phyloP scores from a whole-genome alignment of 2,329 filamentous ascomycete genomes.

The Paracorniculantispora psalliotae region DNA sequence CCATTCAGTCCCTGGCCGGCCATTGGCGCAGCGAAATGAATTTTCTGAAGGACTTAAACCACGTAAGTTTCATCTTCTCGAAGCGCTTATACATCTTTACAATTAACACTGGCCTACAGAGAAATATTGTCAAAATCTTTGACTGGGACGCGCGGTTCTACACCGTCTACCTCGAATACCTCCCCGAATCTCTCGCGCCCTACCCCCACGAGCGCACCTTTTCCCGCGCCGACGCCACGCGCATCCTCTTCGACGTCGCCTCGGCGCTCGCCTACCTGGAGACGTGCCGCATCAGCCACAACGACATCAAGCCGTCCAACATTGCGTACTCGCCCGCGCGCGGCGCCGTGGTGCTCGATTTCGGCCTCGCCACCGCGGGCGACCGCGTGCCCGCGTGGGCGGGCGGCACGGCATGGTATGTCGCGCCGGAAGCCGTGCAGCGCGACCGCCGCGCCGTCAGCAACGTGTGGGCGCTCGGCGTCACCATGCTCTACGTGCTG shows the following conservation, averaged over 20 bases:
- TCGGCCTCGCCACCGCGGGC: slow-evolving; percentile 14
- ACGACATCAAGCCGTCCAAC: slow-evolving; percentile 18
- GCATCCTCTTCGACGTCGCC: background rate
- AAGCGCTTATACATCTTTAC: too few species aligned
- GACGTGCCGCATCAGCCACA: slow-evolving; percentile 11
- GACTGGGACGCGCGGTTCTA: background rate
- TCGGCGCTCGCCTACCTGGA: slow-evolving; percentile 14
- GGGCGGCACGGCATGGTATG: slow-evolving; percentile 11
- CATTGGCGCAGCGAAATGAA: slow-evolving; percentile 3
- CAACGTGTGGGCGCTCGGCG: slow-evolving; percentile 15
- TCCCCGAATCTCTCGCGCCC: background rate
- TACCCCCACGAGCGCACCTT: background rate
- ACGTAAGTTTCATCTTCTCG: slow-evolving; percentile 3
- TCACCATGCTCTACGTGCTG: slow-evolving; percentile 16
- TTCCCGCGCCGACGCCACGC: background rate
- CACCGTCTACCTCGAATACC: slow-evolving; percentile 6
- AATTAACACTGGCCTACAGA: background rate
- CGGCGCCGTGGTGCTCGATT: slow-evolving; percentile 16
- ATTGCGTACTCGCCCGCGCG: slow-evolving; percentile 15
- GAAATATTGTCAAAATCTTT: background rate
- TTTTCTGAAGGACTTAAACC: background rate
- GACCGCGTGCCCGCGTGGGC: slow-evolving; percentile 25
- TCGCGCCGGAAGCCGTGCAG: background rate
- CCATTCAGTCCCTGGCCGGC: background rate
- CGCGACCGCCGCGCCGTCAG: background rate